Conservation (phyloP, 1,139 yeast species). For the Petasospora rhodanensis region DNA sequence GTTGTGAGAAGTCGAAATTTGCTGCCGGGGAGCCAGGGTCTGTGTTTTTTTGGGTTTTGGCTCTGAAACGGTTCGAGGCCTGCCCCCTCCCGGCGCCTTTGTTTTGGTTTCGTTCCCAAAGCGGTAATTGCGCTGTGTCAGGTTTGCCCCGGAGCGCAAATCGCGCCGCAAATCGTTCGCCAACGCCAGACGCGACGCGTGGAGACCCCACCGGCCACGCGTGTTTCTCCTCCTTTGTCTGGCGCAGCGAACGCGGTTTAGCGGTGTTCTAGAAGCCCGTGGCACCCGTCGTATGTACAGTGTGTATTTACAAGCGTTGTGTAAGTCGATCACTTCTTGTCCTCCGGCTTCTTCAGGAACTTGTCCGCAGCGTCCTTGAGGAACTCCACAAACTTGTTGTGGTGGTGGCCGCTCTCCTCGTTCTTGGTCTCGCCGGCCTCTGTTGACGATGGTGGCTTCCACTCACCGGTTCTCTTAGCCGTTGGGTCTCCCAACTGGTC, state of each 20-base stretch:
- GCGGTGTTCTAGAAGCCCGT: too few species aligned
- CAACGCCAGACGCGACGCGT: neutral
- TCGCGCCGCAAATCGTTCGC: conserved; percentile 2
- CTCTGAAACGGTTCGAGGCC: too few species aligned
- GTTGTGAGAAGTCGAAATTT: too few species aligned
- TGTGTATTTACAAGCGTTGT: neutral
- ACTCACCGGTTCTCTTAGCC: conserved; percentile 67
- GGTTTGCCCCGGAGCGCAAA: too few species aligned
- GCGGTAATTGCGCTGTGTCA: conserved; percentile 7
- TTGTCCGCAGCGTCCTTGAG: conserved; percentile 17
- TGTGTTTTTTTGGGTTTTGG: too few species aligned
- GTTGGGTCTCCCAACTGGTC: conserved; percentile 77
- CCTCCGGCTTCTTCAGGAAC: conserved; percentile 12
- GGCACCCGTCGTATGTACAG: too few species aligned
- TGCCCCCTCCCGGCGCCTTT: too few species aligned
- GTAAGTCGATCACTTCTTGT: conserved; percentile 7
- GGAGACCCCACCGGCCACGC: too few species aligned
- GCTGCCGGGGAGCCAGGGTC: too few species aligned
- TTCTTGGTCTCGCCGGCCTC: neutral
- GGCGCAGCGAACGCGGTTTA: too few species aligned
- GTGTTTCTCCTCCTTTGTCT: neutral
- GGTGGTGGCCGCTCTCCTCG: conserved; percentile 8
- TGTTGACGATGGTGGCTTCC: conserved; percentile 27
- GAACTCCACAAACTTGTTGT: conserved; percentile 15
- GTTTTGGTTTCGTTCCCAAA: conserved; percentile 12